A percentile compares a stretch with the other conserved stretches of the same genome.
Evolutionary conservation across 768 basidiomycete species (phyloP).

Genomic region (Xerocomellus chrysenteron): DNA sequence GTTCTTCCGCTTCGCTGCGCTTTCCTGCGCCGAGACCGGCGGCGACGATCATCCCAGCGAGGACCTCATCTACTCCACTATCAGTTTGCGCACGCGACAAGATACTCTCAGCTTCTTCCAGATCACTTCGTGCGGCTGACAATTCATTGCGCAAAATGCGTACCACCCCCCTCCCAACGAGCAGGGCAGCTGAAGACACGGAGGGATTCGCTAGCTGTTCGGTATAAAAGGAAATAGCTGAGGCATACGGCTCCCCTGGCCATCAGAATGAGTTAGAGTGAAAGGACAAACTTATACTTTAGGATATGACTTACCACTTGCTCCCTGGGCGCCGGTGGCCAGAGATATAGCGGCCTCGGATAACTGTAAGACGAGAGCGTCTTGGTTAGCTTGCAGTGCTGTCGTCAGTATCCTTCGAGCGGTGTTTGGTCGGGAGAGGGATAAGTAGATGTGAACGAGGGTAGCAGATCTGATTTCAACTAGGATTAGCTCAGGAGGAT

Average conservation of each 20-base stretch:
- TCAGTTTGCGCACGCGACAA: constrained; percentile 46
- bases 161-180: constrained; percentile 77
- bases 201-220: constrained; percentile 84
- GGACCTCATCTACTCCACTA: constrained; percentile 55
- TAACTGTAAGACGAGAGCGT: constrained; percentile 84
- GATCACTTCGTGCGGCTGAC: constrained; percentile 72
- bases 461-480: constrained; percentile 62
- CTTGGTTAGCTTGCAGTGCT: constrained; percentile 84
- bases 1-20: constrained; percentile 59
- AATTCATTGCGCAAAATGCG: constrained; percentile 77
- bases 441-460: constrained; percentile 83
- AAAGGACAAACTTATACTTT: neutral
- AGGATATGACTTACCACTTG: constrained; percentile 39
- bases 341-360: constrained; percentile 84
- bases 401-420: constrained; percentile 84
- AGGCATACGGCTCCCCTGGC: constrained; percentile 35
- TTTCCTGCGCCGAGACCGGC: constrained; percentile 57
- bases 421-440: constrained; percentile 84
- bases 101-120: constrained; percentile 59
- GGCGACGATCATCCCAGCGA: constrained; percentile 66
- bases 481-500: neutral
- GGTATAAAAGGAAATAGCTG: constrained; percentile 65
- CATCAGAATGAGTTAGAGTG: neutral
- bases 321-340: constrained; percentile 70
- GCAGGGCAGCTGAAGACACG: constrained; percentile 66